phyloP scores from a whole-genome alignment of 148 eudicot genomes.

The Fagopyrum esculentum region DNA sequence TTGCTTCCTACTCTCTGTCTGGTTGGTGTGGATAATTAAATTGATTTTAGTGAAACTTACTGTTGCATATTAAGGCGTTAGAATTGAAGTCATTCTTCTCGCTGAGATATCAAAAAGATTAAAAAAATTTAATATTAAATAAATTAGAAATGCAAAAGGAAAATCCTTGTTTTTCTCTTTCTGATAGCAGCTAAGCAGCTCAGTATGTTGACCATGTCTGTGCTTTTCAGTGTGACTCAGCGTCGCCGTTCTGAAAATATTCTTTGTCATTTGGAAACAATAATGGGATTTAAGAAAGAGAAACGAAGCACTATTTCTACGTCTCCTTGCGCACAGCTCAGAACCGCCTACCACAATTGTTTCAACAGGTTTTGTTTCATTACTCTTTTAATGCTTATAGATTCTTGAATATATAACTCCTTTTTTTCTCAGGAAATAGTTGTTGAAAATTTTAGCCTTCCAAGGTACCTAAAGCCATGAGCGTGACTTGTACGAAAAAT shows the following conservation, averaged over 20 bases:
- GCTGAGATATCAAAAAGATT: neutral
- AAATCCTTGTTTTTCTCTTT: neutral
- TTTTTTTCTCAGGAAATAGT: neutral
- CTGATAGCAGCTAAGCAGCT: neutral
- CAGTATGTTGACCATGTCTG: neutral
- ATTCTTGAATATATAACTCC: neutral
- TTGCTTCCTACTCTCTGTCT: neutral
- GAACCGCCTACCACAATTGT: constrained; percentile 75
- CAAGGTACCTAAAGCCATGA: neutral
- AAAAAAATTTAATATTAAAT: neutral
- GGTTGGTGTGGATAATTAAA: neutral
- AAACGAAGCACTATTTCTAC: constrained; percentile 30
- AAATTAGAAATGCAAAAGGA: neutral
- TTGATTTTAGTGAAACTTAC: neutral
- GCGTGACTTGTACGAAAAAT: neutral
- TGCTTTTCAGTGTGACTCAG: neutral
- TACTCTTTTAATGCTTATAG: neutral
- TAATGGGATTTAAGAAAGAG: constrained; percentile 14
- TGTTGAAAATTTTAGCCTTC: neutral
- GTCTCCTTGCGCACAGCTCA: constrained; percentile 71
- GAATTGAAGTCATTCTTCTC: neutral
- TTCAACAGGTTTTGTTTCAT: constrained; percentile 53
- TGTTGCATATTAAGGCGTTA: neutral
- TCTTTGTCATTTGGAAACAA: neutral
- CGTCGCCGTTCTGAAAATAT: neutral